Conservation (phyloP, 495 filamentous ascomycete genomes). For the Hypoxylon lienhwacheense region DNA sequence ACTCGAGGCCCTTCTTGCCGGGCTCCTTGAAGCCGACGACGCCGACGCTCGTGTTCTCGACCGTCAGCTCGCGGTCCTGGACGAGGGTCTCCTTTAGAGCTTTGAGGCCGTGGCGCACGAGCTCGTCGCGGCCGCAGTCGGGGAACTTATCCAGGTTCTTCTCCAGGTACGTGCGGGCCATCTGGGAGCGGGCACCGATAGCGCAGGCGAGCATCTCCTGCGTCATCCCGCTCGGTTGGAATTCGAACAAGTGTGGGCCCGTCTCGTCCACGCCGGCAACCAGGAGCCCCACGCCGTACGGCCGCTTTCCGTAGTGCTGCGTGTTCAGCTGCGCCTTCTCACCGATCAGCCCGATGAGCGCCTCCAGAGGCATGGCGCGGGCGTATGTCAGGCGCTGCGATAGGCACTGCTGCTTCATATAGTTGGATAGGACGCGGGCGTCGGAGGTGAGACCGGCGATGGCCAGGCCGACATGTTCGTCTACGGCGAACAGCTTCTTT, state of each 20-base stretch:
- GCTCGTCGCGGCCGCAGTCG: slow-evolving; percentile 72
- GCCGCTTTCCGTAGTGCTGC: slow-evolving; percentile 94
- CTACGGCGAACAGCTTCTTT: slow-evolving; percentile 97
- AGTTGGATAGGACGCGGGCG: slow-evolving; percentile 98
- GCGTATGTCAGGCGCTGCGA: slow-evolving; percentile 93
- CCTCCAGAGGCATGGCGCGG: slow-evolving; percentile 84
- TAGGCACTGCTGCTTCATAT: slow-evolving; percentile 99
- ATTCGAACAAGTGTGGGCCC: slow-evolving; percentile 95
- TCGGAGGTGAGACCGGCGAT: slow-evolving; percentile 97
- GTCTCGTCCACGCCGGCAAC: slow-evolving; percentile 91
- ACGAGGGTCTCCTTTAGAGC: slow-evolving; percentile 93
- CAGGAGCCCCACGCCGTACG: slow-evolving; percentile 93
- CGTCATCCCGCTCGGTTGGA: slow-evolving; percentile 93
- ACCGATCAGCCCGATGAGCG: slow-evolving; percentile 85
- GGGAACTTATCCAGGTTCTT: slow-evolving; percentile 82
- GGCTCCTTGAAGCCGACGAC: slow-evolving; percentile 70
- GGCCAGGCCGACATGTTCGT: slow-evolving; percentile 91
- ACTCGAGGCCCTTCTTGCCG: slow-evolving; percentile 62
- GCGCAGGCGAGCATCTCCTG: slow-evolving; percentile 95
- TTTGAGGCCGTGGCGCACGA: slow-evolving; percentile 84
- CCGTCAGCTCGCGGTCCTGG: slow-evolving; percentile 95
- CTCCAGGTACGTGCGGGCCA: slow-evolving; percentile 96
- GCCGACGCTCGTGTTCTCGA: slow-evolving; percentile 92
- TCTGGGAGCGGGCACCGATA: slow-evolving; percentile 93
- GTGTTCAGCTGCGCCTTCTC: slow-evolving; percentile 98